Conservation (phyloP, 495 filamentous ascomycete species). For the Entonaema liquescens region DNA sequence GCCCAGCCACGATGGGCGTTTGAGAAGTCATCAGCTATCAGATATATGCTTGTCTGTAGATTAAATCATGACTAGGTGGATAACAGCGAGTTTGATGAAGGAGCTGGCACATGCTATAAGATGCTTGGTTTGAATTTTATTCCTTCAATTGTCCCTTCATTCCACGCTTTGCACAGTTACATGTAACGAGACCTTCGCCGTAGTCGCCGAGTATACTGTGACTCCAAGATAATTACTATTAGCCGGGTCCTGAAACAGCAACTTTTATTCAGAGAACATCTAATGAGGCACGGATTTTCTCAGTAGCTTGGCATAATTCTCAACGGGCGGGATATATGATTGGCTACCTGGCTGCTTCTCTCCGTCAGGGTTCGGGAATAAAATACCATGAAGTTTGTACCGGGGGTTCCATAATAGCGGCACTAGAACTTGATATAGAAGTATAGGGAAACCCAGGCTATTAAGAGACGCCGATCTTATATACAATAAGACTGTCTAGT, state of each 20-base stretch:
- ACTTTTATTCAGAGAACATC: not conserved
- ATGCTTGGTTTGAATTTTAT: not conserved
- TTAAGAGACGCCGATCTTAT: not conserved
- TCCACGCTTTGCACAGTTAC: not conserved
- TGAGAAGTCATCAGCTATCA: not conserved
- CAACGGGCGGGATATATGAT: not conserved
- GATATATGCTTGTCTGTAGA: not conserved
- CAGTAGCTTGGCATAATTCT: slow-evolving; percentile 3
- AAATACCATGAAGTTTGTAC: not conserved
- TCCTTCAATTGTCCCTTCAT: not conserved
- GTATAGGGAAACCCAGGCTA: not conserved
- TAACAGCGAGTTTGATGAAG: not conserved
- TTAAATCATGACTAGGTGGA: not conserved
- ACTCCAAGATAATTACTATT: not conserved
- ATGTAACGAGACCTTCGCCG: not conserved
- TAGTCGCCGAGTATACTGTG: not conserved
- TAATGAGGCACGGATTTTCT: slow-evolving; percentile 13
- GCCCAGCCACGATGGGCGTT: not conserved
- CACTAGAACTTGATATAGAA: slow-evolving; percentile 9
- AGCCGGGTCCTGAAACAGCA: slow-evolving; percentile 1
- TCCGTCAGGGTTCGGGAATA: not conserved
- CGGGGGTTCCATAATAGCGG: not conserved
- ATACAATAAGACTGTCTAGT: not conserved
- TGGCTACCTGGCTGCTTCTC: not conserved
- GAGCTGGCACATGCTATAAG: not conserved